Evolutionary conservation across 345 rosid genomes (phyloP).

Genomic region (Gossypium australe): DNA sequence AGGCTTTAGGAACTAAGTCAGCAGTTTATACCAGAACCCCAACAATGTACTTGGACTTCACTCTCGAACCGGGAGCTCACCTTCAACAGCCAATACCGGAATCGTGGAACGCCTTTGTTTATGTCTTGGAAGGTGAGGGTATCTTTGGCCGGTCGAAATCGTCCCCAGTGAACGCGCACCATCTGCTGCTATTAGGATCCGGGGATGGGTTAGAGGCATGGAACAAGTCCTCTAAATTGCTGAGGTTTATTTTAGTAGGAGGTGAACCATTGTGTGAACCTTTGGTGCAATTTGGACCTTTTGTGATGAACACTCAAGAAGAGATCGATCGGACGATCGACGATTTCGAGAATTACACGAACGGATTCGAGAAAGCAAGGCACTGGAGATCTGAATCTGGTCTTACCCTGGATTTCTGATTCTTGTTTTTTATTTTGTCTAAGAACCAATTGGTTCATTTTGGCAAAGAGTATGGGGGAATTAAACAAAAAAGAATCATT

Average conservation of each 20-base stretch:
- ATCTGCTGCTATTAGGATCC: constrained; percentile 47
- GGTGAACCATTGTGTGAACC: constrained; percentile 81
- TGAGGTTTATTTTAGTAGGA: constrained; percentile 73
- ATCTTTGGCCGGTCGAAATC: constrained; percentile 44
- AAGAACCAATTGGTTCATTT: constrained; percentile 1
- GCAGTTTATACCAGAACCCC: constrained; percentile 80
- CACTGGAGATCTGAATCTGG: constrained; percentile 68
- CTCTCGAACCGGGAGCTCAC: constrained; percentile 55
- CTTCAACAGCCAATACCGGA: constrained; percentile 56
- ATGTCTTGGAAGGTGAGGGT: constrained; percentile 73
- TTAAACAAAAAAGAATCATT: neutral
- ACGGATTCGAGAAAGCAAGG: constrained; percentile 84
- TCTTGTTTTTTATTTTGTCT: neutral
- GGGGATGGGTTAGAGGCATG: constrained; percentile 72
- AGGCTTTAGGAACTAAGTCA: constrained; percentile 65
- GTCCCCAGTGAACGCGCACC: constrained; percentile 37
- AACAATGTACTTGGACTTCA: constrained; percentile 88
- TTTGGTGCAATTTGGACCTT: constrained; percentile 68
- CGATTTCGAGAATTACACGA: constrained; percentile 62
- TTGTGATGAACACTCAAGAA: constrained; percentile 84
- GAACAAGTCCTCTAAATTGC: constrained; percentile 50
- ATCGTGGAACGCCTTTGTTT: constrained; percentile 71
- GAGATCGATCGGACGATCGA: constrained; percentile 66
- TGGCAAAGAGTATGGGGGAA: neutral
- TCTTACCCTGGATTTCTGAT: constrained; percentile 34